These are phyloP conservation scores for Diaporthe citrichinensis DNA, from an alignment of 2,329 filamentous ascomycete species.

Conservation along the genomic window DNA sequence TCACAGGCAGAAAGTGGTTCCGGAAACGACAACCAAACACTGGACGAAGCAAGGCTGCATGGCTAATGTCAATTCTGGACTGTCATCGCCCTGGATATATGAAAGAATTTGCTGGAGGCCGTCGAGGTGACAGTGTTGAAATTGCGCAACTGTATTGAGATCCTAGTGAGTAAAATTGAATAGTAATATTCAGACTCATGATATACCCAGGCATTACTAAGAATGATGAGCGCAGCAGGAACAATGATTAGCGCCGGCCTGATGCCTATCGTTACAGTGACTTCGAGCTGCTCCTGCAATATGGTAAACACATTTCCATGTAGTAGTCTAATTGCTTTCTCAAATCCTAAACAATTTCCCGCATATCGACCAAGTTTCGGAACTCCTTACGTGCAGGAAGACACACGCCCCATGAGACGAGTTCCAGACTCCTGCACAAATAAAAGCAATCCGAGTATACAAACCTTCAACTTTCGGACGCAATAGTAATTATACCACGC, in stretches of 20 bases:
- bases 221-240: neutral
- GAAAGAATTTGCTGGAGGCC: too few species aligned
- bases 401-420: neutral
- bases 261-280: neutral
- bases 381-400: neutral
- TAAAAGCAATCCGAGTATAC: neutral
- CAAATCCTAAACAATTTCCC: neutral
- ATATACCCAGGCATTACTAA: neutral
- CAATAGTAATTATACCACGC: neutral
- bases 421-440: too few species aligned
- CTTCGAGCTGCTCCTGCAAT: neutral
- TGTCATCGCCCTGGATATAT: neutral
- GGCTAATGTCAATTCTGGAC: neutral
- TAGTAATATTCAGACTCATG: too few species aligned
- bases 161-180: neutral
- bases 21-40: neutral
- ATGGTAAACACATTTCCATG: neutral
- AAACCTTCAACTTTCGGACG: neutral
- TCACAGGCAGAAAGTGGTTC: neutral
- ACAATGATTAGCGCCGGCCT: neutral
- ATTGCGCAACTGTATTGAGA: neutral
- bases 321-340: neutral
- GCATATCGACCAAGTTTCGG: neutral
- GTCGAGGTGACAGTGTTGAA: neutral
- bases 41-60: neutral